Evolutionary conservation across 495 filamentous ascomycete species (phyloP), one percentile per base, ranked within the genome.

Genomic region (Xylaria palmicola): DNA sequence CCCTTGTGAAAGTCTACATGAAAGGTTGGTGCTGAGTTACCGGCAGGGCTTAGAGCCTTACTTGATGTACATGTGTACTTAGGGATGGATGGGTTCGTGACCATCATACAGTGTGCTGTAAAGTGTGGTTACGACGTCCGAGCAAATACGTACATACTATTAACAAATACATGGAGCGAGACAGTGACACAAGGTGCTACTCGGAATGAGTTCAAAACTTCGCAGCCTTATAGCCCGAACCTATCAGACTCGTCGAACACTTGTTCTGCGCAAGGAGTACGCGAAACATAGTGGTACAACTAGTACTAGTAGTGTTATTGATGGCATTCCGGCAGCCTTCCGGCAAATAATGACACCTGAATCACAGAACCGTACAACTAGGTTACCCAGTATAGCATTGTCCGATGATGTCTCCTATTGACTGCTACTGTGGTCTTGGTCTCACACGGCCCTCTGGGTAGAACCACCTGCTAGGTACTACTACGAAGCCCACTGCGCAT

Each of bases 31-130:
- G 19, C 57, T 60, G 57, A 40, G 57, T 44, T 48, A 65, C 68
- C 36, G 65, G 63, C 68, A 71, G 68, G 68, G 66, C 66, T 68
- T 67, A 67, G 60, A 59, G 68, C 62, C 61, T 67, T 56, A 47
- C 48, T 17, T 20, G 20, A 47, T 29, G 30, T 45, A 56, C 50
- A 27, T 34, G 19, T 27, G n/a, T 37, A 54, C 40, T 37, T 30
- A 55, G 50, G 30, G 20, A 47, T 47, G 20, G 29, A 20, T 10
- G 20, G 10, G 45, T 19, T 22, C 36, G n/a, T 32, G 36, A 39
- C 52, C 27, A 39, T 60, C 27, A 20, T 55, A 62, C 50, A 52
- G 40, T 62, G 29, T 40, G 50, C 36, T 36, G 29, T 51, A 32
- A 19, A 27, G 43, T 56, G 26, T 30, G 20, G 10, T 22, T 51